These are phyloP conservation scores for Trametopsis cervina DNA, from an alignment of 768 basidiomycete species.

Conservation along the genomic window DNA sequence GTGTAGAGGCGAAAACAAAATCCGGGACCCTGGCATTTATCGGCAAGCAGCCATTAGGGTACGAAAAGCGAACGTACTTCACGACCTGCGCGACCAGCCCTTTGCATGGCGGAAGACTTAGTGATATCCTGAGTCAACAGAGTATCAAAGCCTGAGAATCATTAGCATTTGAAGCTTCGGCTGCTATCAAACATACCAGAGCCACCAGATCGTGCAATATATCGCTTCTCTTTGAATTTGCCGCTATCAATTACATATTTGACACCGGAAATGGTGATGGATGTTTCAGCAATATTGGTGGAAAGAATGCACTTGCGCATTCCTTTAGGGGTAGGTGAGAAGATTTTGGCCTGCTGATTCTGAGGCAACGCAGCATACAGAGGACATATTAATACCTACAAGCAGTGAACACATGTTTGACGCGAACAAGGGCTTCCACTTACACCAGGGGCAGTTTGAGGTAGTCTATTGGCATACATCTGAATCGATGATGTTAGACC, in stretches of 20 bases:
- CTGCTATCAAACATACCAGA: constrained; percentile 39
- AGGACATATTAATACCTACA: constrained; percentile 64
- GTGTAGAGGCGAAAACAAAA: constrained; percentile 92
- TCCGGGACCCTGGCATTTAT: constrained; percentile 54
- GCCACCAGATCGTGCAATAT: constrained; percentile 60
- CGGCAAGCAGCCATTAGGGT: not conserved
- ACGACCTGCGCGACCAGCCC: constrained; percentile 95
- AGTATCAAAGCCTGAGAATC: constrained; percentile 71
- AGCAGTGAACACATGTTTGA: not conserved
- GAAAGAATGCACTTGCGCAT: constrained; percentile 90
- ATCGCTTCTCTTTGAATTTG: constrained; percentile 92
- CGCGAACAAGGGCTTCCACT: constrained; percentile 10
- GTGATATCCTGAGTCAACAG: constrained; percentile 78
- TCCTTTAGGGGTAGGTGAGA: constrained; percentile 54
- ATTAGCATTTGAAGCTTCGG: not conserved
- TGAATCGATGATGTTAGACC: constrained; percentile 70
- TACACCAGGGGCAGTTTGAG: constrained; percentile 47
- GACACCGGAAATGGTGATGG: constrained; percentile 94
- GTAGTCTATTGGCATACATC: constrained; percentile 62
- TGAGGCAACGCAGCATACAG: constrained; percentile 86
- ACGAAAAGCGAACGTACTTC: constrained; percentile 43
- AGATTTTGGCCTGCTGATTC: constrained; percentile 72
- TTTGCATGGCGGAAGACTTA: constrained; percentile 85
- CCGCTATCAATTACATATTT: constrained; percentile 96
- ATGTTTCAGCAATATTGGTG: constrained; percentile 98